Evolutionary conservation across 2,329 filamentous ascomycete species (phyloP).

Genomic region (Colletotrichum cordylinicola): DNA sequence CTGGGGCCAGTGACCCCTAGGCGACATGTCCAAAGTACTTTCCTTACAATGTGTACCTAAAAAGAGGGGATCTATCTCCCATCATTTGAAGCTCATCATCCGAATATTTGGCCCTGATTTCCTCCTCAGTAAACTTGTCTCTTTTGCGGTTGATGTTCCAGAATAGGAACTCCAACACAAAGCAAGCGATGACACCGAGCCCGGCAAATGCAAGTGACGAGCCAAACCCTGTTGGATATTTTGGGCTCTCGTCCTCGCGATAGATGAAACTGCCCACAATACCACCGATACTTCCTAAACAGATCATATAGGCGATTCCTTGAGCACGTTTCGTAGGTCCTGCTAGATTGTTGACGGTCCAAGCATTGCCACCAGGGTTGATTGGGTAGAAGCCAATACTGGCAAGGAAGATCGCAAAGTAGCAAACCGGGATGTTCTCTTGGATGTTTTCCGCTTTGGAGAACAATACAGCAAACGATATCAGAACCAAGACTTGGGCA

Average conservation of each 20-base stretch:
- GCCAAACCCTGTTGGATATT: slow-evolving; percentile 52
- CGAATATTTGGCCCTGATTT: slow-evolving; percentile 26
- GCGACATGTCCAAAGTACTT: neutral
- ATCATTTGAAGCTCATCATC: slow-evolving; percentile 34
- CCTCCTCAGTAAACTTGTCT: slow-evolving; percentile 26
- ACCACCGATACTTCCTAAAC: slow-evolving; percentile 31
- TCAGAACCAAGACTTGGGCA: slow-evolving; percentile 10
- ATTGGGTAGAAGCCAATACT: slow-evolving; percentile 22
- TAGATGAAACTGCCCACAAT: slow-evolving; percentile 34
- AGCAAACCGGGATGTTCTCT: neutral
- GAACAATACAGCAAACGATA: slow-evolving; percentile 14
- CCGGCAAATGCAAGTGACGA: slow-evolving; percentile 35
- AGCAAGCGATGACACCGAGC: slow-evolving; percentile 30
- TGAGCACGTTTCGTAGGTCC: slow-evolving; percentile 28
- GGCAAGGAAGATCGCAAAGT: slow-evolving; percentile 18
- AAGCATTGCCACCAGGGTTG: slow-evolving; percentile 17
- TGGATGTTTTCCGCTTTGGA: neutral
- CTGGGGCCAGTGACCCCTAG: neutral
- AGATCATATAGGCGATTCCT: slow-evolving; percentile 33
- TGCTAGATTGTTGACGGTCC: slow-evolving; percentile 28
- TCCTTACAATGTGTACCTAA: neutral
- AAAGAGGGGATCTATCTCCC: slow-evolving; percentile 29
- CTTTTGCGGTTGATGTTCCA: slow-evolving; percentile 30
- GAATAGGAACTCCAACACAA: slow-evolving; percentile 33
- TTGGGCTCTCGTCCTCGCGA: slow-evolving; percentile 38